phyloP scores from a whole-genome alignment of 345 rosid species.

The Raphanus sativus region DNA sequence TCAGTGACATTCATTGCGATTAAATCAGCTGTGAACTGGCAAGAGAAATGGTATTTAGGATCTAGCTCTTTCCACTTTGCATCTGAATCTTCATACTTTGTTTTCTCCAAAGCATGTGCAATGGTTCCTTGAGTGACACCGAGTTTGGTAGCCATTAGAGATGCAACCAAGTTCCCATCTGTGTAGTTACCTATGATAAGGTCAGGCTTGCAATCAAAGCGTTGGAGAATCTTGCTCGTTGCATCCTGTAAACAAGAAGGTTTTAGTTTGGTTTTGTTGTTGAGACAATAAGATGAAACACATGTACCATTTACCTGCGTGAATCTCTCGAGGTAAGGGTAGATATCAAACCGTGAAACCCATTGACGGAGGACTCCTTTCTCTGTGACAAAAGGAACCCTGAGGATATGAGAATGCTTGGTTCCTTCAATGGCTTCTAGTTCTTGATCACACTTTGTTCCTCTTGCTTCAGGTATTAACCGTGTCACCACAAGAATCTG shows the following conservation, averaged over 20 bases:
- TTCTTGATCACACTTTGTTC: constrained; percentile 84
- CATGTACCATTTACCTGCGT: constrained; percentile 48
- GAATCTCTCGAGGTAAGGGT: constrained; percentile 83
- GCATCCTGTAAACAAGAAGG: constrained; percentile 52
- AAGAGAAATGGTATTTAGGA: constrained; percentile 84
- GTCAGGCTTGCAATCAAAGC: constrained; percentile 71
- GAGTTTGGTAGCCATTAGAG: constrained; percentile 75
- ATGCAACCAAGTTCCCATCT: constrained; percentile 91
- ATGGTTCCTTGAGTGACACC: constrained; percentile 85
- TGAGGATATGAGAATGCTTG: constrained; percentile 71
- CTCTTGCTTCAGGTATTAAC: constrained; percentile 75
- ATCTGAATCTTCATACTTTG: constrained; percentile 91
- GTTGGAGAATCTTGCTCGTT: constrained; percentile 58
- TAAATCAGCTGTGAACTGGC: constrained; percentile 87
- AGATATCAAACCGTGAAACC: constrained; percentile 90
- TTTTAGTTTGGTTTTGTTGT: background rate
- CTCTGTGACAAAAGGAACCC: constrained; percentile 77
- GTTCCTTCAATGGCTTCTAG: constrained; percentile 64
- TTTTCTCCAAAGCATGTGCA: constrained; percentile 93
- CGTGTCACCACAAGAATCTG: constrained; percentile 86
- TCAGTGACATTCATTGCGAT: constrained; percentile 85
- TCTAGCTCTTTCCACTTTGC: constrained; percentile 86
- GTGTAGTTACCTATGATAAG: constrained; percentile 92
- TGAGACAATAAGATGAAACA: background rate
- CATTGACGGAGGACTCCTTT: constrained; percentile 73